A percentile compares a stretch with the other conserved stretches of the same genome.
These are phyloP conservation scores for Phylloboletellus chloephorus DNA, from an alignment of 1,284 basidiomycete species.

Conservation along the genomic window DNA sequence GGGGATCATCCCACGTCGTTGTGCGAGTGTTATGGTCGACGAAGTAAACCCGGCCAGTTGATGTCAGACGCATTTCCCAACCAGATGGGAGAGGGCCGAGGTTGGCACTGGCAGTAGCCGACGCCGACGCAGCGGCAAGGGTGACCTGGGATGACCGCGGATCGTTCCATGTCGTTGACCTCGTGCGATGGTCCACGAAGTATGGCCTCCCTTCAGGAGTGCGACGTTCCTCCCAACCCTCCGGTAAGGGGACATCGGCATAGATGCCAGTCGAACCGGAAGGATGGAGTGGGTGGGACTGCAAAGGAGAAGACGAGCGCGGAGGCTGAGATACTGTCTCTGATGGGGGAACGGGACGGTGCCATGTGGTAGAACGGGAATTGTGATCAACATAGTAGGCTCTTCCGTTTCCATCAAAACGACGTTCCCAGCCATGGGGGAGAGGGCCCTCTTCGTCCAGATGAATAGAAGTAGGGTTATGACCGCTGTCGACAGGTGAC, in stretches of 20 bases:
- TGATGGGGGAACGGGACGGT: constrained; percentile 48
- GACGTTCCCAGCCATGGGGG: constrained; percentile 90
- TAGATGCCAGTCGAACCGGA: constrained; percentile 21
- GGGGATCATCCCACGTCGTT: constrained; percentile 75
- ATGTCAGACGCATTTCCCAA: constrained; percentile 78
- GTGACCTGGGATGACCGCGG: constrained; percentile 54
- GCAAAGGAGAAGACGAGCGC: constrained; percentile 7
- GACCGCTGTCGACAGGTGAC: constrained; percentile 8
- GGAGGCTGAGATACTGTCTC: constrained; percentile 13
- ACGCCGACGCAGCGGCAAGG: constrained; percentile 48
- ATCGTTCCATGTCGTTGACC: constrained; percentile 98
- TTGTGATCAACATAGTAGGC: constrained; percentile 94
- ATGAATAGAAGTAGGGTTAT: constrained; percentile 5
- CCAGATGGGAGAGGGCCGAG: constrained; percentile 93
- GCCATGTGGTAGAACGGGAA: constrained; percentile 93
- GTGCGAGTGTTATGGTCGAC: constrained; percentile 77
- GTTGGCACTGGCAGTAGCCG: constrained; percentile 80
- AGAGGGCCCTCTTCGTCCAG: constrained; percentile 36
- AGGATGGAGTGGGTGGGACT: constrained; percentile 12
- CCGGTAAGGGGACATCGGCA: constrained; percentile 76
- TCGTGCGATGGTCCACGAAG: constrained; percentile 94
- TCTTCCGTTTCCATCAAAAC: constrained; percentile 75
- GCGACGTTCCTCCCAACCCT: constrained; percentile 97
- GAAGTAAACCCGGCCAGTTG: constrained; percentile 69
- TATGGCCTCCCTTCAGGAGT: constrained; percentile 98